Conservation (phyloP, 2,329 filamentous ascomycete species). For the Boeremia exigua region DNA sequence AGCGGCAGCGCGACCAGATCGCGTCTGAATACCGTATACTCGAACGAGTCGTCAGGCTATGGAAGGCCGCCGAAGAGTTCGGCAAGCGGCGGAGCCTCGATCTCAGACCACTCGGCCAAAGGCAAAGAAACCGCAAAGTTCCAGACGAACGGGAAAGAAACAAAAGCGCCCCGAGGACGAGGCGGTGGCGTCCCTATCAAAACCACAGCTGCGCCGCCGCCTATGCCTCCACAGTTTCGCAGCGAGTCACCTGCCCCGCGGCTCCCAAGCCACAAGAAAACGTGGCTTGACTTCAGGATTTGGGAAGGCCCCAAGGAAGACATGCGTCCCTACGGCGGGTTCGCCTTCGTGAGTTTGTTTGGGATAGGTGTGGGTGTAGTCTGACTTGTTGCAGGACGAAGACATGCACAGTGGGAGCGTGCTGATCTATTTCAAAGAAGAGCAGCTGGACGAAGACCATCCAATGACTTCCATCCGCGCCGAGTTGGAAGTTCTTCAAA, state of each 20-base stretch:
- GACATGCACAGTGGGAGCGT: constrained; percentile 49
- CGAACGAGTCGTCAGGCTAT: constrained; percentile 30
- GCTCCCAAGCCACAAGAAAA: constrained; percentile 31
- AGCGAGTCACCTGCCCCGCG: constrained; percentile 33
- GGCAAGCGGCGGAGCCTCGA: constrained; percentile 28
- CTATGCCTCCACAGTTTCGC: constrained; percentile 26
- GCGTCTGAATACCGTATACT: constrained; percentile 29
- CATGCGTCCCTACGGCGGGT: constrained; percentile 45
- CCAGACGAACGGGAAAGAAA: constrained; percentile 47
- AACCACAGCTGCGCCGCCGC: constrained; percentile 22
- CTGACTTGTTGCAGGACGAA: constrained; percentile 41
- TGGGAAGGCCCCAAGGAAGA: constrained; percentile 43
- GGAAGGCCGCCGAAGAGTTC: constrained; percentile 30
- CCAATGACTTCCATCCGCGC: constrained; percentile 45
- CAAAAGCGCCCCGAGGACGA: constrained; percentile 44
- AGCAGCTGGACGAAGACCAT: constrained; percentile 45
- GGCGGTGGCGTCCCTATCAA: constrained; percentile 49
- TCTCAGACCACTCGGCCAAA: constrained; percentile 38
- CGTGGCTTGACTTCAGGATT: constrained; percentile 46
- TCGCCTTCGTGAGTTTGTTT: constrained; percentile 39
- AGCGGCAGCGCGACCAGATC: constrained; percentile 31
- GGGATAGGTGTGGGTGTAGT: background rate
- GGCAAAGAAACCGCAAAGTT: constrained; percentile 44
- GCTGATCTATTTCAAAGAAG: constrained; percentile 49
- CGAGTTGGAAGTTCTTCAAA: constrained; percentile 44